A percentile compares a stretch with the other conserved stretches of the same genome.
Evolutionary conservation across 306 rosid species (phyloP).

Genomic region (Prunus persica): Prunus_persica_NCBIv2 NC_034010.1:5144501-5145000

Average conservation of each 20-base stretch:
- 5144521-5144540: background rate
- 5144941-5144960: conserved; percentile 86
- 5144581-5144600: conserved; percentile 62
- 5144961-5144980: conserved; percentile 74
- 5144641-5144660: conserved; percentile 82
- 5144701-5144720: conserved; percentile 82
- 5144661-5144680: conserved; percentile 89
- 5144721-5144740: conserved; percentile 63
- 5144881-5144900: conserved; percentile 60
- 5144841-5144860: background rate
- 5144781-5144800: background rate
- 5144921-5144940: conserved; percentile 76
- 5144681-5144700: conserved; percentile 72
- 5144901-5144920: conserved; percentile 74
- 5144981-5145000: conserved; percentile 73
- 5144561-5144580: background rate
- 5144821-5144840: background rate
- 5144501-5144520: background rate
- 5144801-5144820: background rate
- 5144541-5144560: background rate
- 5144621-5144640: conserved; percentile 82
- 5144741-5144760: conserved; percentile 49
- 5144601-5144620: conserved; percentile 95
- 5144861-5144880: conserved; percentile 77
- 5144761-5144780: background rate